phyloP scores from a whole-genome alignment of 805 yeast species.

The Grigorovia humatica region DNA sequence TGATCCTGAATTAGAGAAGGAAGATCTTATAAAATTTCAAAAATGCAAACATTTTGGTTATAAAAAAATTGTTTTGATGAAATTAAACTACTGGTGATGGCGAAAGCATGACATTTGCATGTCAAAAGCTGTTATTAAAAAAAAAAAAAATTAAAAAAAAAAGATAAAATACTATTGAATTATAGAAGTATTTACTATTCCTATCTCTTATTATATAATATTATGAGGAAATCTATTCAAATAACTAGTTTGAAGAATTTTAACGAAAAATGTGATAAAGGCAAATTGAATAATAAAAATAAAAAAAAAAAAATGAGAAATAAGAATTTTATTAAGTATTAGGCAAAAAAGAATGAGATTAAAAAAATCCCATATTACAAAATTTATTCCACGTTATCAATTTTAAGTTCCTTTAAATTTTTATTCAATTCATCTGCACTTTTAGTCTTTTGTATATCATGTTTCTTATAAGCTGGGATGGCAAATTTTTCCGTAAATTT shows the following conservation, averaged over 20 bases:
- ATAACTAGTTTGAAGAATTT: no score
- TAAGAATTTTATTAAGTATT: no score
- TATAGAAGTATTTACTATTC: no score
- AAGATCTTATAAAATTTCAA: slow-evolving; percentile 6
- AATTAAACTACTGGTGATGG: not conserved
- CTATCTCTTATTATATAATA: no score
- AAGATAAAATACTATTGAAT: no score
- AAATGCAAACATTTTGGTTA: slow-evolving; percentile 7
- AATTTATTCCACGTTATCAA: not conserved
- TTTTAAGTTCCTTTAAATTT: not conserved
- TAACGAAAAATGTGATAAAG: no score
- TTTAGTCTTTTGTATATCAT: slow-evolving; percentile 18
- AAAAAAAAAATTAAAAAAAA: no score
- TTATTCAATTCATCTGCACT: not conserved
- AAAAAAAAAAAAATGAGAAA: no score
- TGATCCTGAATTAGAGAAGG: slow-evolving; percentile 2
- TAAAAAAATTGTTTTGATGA: slow-evolving; percentile 6
- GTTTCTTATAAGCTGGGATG: slow-evolving; percentile 57
- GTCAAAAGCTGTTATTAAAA: no score
- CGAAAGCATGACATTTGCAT: no score
- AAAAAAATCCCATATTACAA: not conserved
- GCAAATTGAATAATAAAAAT: no score
- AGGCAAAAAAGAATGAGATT: not conserved
- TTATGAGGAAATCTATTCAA: no score
- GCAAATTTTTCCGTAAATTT: slow-evolving; percentile 51